Conservation (phyloP, 192 early-diverging fungal species). For the Podila clonocystis region DNA sequence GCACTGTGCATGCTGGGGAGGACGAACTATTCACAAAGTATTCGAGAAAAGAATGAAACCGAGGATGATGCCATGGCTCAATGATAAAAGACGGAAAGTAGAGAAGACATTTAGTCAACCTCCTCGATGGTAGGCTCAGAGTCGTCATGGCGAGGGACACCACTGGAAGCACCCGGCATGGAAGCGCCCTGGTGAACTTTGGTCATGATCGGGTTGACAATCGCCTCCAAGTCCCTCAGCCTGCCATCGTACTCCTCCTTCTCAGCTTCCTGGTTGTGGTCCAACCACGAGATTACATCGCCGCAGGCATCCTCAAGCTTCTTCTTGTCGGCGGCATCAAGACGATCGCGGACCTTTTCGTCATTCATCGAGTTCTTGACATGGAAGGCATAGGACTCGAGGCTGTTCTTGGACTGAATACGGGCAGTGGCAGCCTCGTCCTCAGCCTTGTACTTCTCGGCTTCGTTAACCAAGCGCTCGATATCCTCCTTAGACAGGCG, state of each 20-base stretch:
- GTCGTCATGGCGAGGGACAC: constrained; percentile 60
- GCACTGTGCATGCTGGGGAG: no score
- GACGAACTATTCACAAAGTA: no score
- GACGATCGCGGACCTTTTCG: constrained; percentile 85
- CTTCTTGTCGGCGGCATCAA: constrained; percentile 85
- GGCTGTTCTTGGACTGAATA: constrained; percentile 86
- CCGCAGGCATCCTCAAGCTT: constrained; percentile 85
- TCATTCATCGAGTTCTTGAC: constrained; percentile 74
- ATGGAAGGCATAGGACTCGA: constrained; percentile 92
- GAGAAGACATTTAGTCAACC: constrained; percentile 67
- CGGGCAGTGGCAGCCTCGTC: constrained; percentile 90
- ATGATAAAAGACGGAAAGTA: background rate
- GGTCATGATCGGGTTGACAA: constrained; percentile 97
- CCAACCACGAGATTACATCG: constrained; percentile 93
- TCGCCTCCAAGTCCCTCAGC: constrained; percentile 92
- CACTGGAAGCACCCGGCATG: constrained; percentile 71
- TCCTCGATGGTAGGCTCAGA: constrained; percentile 76
- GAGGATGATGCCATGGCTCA: background rate
- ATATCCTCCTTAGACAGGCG: constrained; percentile 97
- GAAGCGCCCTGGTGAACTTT: constrained; percentile 85
- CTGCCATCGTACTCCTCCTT: constrained; percentile 95
- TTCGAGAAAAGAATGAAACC: no score
- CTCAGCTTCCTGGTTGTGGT: constrained; percentile 87
- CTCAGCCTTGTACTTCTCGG: constrained; percentile 95
- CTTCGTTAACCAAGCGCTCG: constrained; percentile 92